Conservation (phyloP, 768 basidiomycete species). For the Boletus fagicola region DNA sequence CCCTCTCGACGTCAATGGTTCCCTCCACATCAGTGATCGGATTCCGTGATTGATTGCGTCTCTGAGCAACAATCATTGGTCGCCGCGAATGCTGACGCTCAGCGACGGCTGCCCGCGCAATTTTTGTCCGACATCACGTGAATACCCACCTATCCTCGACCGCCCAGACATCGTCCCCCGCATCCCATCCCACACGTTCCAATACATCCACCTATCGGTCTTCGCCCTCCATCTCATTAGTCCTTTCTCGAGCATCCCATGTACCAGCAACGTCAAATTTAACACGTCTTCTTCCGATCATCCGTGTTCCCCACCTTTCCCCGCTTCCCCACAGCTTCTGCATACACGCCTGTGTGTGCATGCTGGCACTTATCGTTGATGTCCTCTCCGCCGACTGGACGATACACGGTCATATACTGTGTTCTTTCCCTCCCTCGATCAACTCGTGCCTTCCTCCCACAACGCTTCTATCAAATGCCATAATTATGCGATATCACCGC, state of each 20-base stretch:
- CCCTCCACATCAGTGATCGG: neutral
- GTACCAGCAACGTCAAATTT: slow-evolving; percentile 5
- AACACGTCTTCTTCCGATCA: slow-evolving; percentile 5
- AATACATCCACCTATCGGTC: neutral
- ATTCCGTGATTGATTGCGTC: neutral
- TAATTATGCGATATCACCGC: slow-evolving; percentile 24
- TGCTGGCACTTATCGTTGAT: neutral
- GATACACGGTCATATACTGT: slow-evolving; percentile 9
- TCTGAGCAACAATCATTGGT: neutral
- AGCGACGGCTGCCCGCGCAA: neutral
- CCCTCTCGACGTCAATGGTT: neutral
- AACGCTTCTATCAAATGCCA: slow-evolving; percentile 15
- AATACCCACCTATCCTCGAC: neutral
- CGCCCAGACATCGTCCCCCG: neutral
- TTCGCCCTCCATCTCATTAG: neutral
- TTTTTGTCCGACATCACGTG: neutral
- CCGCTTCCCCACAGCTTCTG: slow-evolving; percentile 23
- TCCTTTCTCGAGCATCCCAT: slow-evolving; percentile 6
- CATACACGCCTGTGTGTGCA: neutral
- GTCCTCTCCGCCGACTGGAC: slow-evolving; percentile 7
- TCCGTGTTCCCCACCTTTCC: slow-evolving; percentile 23
- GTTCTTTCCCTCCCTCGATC: slow-evolving; percentile 15
- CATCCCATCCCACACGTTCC: slow-evolving; percentile 1
- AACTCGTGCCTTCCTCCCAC: slow-evolving; percentile 24
- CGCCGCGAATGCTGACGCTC: neutral